Conservation (phyloP, 2,329 filamentous ascomycete genomes). For the Colletotrichum lentis region DNA sequence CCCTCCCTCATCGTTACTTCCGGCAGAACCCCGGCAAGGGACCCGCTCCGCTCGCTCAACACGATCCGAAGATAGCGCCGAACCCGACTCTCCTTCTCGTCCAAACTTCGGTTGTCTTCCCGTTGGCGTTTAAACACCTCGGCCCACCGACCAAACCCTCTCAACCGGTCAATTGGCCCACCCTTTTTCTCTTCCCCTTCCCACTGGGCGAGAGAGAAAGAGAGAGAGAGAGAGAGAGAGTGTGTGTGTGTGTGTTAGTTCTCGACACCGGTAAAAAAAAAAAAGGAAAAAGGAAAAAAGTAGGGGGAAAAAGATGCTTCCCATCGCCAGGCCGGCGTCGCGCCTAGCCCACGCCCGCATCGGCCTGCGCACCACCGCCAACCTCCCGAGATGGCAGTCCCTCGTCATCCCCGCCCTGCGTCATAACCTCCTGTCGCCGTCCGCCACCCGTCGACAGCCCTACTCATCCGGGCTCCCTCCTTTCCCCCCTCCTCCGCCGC, state of each 20-base stretch:
- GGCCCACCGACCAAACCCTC: background rate
- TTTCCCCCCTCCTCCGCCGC: conserved; percentile 10
- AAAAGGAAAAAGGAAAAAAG: background rate
- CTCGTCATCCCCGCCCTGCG: conserved; percentile 4
- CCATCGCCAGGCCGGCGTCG: conserved; percentile 32
- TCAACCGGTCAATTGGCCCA: background rate
- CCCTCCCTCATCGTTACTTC: conserved; percentile 1
- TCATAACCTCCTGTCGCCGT: background rate
- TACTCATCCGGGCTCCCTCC: conserved; percentile 28
- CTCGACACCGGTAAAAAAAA: background rate
- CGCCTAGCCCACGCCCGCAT: conserved; percentile 32
- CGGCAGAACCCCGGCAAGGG: conserved; percentile 28
- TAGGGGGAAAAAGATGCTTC: conserved; percentile 18
- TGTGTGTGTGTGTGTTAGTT: background rate
- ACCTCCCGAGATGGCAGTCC: conserved; percentile 23
- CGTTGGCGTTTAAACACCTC: conserved; percentile 16
- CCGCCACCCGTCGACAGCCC: conserved; percentile 1
- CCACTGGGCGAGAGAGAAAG: background rate
- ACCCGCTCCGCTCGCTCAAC: conserved; percentile 12
- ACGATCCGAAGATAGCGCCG: conserved; percentile 20
- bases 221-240: too few relatives aligned
- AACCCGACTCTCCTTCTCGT: conserved; percentile 7
- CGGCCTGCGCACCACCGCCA: conserved; percentile 21
- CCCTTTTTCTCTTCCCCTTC: background rate
- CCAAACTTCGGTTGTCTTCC: conserved; percentile 12